A percentile compares a stretch with the other conserved stretches of the same genome.
These are phyloP conservation scores for Kalaharituber pfeilii DNA, from an alignment of 2,329 filamentous ascomycete genomes.

Conservation along the genomic window DNA sequence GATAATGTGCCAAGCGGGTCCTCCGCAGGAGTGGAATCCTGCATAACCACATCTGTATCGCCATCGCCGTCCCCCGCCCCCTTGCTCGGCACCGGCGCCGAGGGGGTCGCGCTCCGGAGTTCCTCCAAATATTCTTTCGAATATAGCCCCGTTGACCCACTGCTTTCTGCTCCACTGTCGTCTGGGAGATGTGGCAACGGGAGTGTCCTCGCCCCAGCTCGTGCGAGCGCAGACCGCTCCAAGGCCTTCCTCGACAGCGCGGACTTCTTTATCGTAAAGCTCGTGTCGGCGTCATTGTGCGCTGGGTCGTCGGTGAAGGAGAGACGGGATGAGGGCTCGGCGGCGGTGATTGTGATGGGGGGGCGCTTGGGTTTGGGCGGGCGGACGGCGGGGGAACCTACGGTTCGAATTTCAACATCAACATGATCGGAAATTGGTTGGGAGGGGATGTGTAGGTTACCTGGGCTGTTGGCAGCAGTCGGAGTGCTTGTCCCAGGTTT, in stretches of 20 bases:
- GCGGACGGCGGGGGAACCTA: slow-evolving; percentile 28
- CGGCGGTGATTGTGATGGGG: neutral
- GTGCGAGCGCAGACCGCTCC: slow-evolving; percentile 37
- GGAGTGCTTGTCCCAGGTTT: slow-evolving; percentile 8
- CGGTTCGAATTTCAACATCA: no score
- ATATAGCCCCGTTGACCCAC: slow-evolving; percentile 41
- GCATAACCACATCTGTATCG: slow-evolving; percentile 27
- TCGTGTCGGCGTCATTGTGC: slow-evolving; percentile 35
- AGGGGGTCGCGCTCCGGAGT: slow-evolving; percentile 64
- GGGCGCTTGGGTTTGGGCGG: neutral
- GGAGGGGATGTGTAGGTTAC: slow-evolving; percentile 21
- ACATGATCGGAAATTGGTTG: no score
- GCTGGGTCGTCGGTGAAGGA: slow-evolving; percentile 49
- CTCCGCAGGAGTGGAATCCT: slow-evolving; percentile 40
- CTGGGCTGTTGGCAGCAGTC: slow-evolving; percentile 18
- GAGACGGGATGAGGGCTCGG: slow-evolving; percentile 6
- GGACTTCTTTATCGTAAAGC: slow-evolving; percentile 45
- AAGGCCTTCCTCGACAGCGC: slow-evolving; percentile 45
- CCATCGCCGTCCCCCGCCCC: slow-evolving; percentile 31
- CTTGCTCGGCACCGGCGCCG: slow-evolving; percentile 50
- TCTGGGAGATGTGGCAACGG: slow-evolving; percentile 12
- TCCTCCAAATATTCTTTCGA: slow-evolving; percentile 75
- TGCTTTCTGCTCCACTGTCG: neutral
- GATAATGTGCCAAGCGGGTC: slow-evolving; percentile 44
- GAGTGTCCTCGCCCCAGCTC: slow-evolving; percentile 26